Evolutionary conservation across 257 asterid species (phyloP), one percentile per base, ranked within the genome.

Genomic region (Solanum chaucha): DNA sequence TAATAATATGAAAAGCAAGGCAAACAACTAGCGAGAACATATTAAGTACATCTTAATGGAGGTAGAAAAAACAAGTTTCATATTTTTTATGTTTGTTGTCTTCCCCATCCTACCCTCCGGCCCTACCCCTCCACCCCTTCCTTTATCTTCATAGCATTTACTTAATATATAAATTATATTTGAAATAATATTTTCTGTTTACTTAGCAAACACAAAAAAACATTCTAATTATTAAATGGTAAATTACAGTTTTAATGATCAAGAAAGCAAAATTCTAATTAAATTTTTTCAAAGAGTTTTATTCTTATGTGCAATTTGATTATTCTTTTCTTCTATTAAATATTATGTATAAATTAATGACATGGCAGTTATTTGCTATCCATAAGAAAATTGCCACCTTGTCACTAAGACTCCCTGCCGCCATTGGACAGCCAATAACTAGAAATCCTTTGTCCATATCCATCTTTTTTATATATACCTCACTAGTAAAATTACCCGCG

Each of bases 351-450:
- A 75, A 22, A 67, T 65, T 44, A 34, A 40, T 61, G 10, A 19
- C 48, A 22, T n/a, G 61, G 22, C 17, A 84, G 17, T 44, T 41
- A 58, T 65, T 68, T 15, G 22, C 40, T 73, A 87, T 87, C 87
- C 77, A 59, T 46, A 82, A 82, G 78, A 78, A 84, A 84, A 84
- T 12, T 61, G 86, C 86, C 91, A 85, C 22, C 88, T 10, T 73
- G 91, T 82, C 90, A 51, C 72, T 20, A 78, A 82, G 55, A 81
- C 73, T 82, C 71, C 51, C 77, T 86, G 12, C 30, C 30, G 12
- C 41, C 41, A 73, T 38, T 46, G 86, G 89, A 83, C 82, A 67
- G 86, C 85, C 64, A 82, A 17, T 72, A 86, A 59, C 28, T 67
- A 72, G 71, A 78, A 58, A 77, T 70, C 24, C 22, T 15, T 70